Base-by-base conservation (phyloP, 371 early-diverging fungal genomes). In the Haplosporangium sp. region DNA sequence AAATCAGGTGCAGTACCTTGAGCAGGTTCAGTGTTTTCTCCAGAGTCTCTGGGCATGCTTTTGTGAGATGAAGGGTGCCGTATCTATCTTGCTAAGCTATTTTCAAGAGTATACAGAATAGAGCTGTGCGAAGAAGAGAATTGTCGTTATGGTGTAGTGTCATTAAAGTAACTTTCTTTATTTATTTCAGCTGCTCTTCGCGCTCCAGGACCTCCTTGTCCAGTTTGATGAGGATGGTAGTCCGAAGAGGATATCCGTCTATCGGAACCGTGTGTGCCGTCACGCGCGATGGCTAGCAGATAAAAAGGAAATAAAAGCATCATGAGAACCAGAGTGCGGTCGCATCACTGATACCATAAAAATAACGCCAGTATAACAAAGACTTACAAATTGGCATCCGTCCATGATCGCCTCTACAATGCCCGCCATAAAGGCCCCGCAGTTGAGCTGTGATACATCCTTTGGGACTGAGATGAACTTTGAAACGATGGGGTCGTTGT, bases 181-280 rank as follows among this genome's bases (percentile, higher is more conserved):
- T 29, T 82, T 82, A 88, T 71, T 87, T 89, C 38, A 92, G 80
- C 37, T 87, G 85, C 69, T 92, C 90, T 74, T 95, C 95, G 73
- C 94, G 87, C 58, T 90, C 88, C 72, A 95, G 77, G 14, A 94
- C 92, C 50, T 91, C 90, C 69, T 84, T 83, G 76, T 95, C 96
- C 71, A 98, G 89, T 82, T 99, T 98, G 81, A 99, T 95, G 67
- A 99, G 81, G 21, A 97, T 91, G 5, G 98, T 97, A 2, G 98
- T 97, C 45, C 96, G 85, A 56, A 91, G 83, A 21, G 98, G 98
- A 79, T 86, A 92, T n/a, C 92, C 93, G n/a, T 95, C 96, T 29
- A 86, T 89, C 29, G 95, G 95, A 5, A 95, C 92, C 1, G 96
- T 91, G 73, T 98, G 98, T 14, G 98, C 96, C 18, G 96, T 95